These are phyloP conservation scores for Aegilops bicornis DNA, from an alignment of 176 grass and related monocot genomes.

Conservation along the genomic window DNA sequence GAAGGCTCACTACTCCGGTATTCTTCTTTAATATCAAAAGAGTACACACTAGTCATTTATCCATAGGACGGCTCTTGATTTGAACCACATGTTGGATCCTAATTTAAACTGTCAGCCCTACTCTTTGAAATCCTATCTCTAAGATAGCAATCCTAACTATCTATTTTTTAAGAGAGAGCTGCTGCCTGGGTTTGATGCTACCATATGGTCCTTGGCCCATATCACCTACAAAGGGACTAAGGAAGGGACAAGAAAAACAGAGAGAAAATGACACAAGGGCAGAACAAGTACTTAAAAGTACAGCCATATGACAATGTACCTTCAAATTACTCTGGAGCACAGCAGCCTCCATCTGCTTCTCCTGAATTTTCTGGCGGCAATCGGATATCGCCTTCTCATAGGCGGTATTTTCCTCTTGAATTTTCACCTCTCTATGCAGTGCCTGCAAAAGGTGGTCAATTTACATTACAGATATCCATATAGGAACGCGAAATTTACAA, in stretches of 20 bases:
- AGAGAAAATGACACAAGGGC: background rate
- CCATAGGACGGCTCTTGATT: background rate
- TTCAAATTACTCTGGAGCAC: conserved; percentile 66
- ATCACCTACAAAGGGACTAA: background rate
- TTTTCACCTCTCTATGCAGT: conserved; percentile 59
- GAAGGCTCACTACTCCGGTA: background rate
- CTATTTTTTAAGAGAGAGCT: background rate
- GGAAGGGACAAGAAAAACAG: background rate
- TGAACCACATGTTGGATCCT: background rate
- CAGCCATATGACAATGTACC: conserved; percentile 33
- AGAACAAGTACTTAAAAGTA: background rate
- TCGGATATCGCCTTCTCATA: conserved; percentile 88
- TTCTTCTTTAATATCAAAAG: background rate
- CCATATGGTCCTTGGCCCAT: background rate
- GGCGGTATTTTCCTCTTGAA: conserved; percentile 78
- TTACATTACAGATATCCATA: background rate
- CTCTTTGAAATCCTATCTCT: background rate
- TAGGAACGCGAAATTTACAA: background rate
- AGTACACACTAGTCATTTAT: background rate
- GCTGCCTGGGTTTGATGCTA: background rate
- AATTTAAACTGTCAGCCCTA: background rate
- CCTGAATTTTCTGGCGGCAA: conserved; percentile 76
- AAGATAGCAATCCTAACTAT: background rate
- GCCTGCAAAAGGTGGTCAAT: conserved; percentile 41
- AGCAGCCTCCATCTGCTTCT: conserved; percentile 55